Evolutionary conservation across 441 rosid species (phyloP), one percentile per base, ranked within the genome.

Genomic region (Erodium texanum): DNA sequence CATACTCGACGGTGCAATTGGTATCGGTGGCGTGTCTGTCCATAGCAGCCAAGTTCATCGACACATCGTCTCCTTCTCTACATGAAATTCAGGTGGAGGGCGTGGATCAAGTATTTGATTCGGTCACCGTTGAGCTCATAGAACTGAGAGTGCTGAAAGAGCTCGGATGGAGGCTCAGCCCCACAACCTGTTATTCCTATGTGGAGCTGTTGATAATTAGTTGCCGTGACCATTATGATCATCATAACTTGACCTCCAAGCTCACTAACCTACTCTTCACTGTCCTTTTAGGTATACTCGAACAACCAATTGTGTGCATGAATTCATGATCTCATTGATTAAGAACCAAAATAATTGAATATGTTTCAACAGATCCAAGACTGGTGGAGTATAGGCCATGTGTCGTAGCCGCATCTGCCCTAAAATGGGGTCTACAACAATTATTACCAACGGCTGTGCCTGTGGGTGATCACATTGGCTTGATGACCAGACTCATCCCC

Each of bases 1-100:
- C 79, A n/a, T 68, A 72, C n/a, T 88, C 95, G 93, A 88, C 87
- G 89, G 79, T 84, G 63, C 90, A 92, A 67, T 70, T 89, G 66
- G 59, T 87, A 1, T 73, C 82, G 0, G 58, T 89, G 2, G 82
- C 95, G 14, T 86, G 95, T 70, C 70, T 92, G 71, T 87, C 89
- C 1, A 79, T 89, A 14, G 90, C 96, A 0, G 71, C 87, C 18
- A 92, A 92, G 77, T 87, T 87, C 66, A 81, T 19, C 3, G 96
- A 89, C 63, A 83, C 80, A 24, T 68, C 62, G 16, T 16, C 71
- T 18, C 85, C 83, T 45, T 74, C 81, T n/a, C 68, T 87, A 32
- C 70, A 81, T 10, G 88, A 87, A 73, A 76, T 89, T 69, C 89
- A 86, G 90, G 90, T 75, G 89, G 90, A 88, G 66, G 95, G 79